Evolutionary conservation across 495 filamentous ascomycete species (phyloP), one percentile per base, ranked within the genome.

Genomic region (Jackrogersella minutella): DNA sequence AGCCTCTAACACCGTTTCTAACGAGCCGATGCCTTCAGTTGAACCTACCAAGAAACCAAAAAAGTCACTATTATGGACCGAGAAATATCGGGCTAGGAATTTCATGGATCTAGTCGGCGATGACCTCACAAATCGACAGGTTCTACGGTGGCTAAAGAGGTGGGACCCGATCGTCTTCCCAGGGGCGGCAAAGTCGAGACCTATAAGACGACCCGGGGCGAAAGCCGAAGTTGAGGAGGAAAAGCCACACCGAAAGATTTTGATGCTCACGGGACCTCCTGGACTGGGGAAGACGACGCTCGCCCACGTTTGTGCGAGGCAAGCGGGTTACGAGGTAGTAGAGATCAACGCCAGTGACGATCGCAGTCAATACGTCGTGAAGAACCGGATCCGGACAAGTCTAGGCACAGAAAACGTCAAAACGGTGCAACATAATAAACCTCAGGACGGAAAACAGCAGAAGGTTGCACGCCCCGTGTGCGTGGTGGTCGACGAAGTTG

Each of bases 101-200:
- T 99, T 97, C 66, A 93, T 91, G 50, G 95, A 98, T 63, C 82
- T 99, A 0, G 88, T 96, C 58, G 96, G 96, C 5, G 95, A 99
- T 69, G 95, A 99, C 70, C 85, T 93, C 44, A 97, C 94, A 10
- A 94, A 98, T 77, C 87, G 95, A 49, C 87, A 90, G 53, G 95
- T 99, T 3, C 80, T 99, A 34, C 88, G 90, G 53, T 99, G 95
- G 95, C 79, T 99, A 31, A 98, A 97, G 75, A 84, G 80, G 6
- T 98, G 95, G 95, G 95, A 99, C 69, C 85, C 88, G 9, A 86
- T 97, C 58, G 95, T 99, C 2, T 98, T 97, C 73, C 93, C 93
- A 0, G 87, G 89, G 21, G 77, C 86, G 2, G 80, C 82, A 14
- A 88, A 82, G 63, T 75, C 82, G 50, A 90, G 86, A 56, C 70